Base-by-base conservation (phyloP, 208 protist genomes). In the Naegleria lovaniensis region DNA sequence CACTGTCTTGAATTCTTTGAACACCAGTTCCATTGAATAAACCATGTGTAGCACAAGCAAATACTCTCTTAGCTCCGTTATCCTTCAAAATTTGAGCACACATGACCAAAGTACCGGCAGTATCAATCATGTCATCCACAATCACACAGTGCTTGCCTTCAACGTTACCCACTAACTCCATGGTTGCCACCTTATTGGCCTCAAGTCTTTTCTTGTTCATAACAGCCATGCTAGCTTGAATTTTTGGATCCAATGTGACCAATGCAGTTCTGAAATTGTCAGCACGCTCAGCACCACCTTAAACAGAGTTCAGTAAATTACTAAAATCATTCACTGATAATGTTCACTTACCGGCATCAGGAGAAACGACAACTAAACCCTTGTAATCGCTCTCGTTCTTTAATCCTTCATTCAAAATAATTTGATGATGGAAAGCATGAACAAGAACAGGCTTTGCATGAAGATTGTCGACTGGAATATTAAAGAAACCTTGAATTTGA, bases 41-140 rank as follows among this genome's bases (percentile, higher is more conserved):
- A 85, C 96, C 97, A 92, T 99, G 98, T 3, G 97, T 98, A 89
- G 96, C 98, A 90, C 95, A 97, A 6, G 97, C 98, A 79, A 94
- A 96, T 11, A 99, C 96, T 58, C 95, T 94, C 58, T 92, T 92
- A 11, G 98, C 98, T 36, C 98, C 98, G 58, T 97, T 94, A 5
- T 95, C 92, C 90, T 95, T 96, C 25, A 99, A 95, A 88, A 97
- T 92, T 90, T 98, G 95, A 52, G 96, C 98, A 41, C 96, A 97
- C 89, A 96, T 97, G 48, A 95, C 94, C 15, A 99, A 95, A 38
- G 96, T 98, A 76, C 97, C 96, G 33, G 95, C 97, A 16, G 98
- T 99, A 93, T 99, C 98, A 91, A 97, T 96, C 94, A 99, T 99
- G 92, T 98, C 98, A 90, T 99, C 97, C 15, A 99, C 95, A 55